Evolutionary conservation across 192 early-diverging fungal species (phyloP).

Genomic region (Coemansia sp.): DNA sequence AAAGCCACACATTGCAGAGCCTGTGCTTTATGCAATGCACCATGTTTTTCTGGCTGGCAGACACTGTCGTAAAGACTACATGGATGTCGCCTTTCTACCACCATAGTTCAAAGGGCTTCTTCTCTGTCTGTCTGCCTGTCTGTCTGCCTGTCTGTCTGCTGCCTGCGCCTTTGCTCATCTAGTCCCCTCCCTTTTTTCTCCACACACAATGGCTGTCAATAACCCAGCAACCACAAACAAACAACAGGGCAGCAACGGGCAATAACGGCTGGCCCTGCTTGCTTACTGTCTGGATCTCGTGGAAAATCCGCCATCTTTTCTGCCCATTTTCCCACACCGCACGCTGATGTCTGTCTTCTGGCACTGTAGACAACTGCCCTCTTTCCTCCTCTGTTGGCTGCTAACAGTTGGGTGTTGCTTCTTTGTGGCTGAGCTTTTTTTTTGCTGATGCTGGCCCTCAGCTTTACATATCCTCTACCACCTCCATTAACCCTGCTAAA

Average conservation of each 20-base stretch:
- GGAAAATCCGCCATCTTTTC: slow-evolving; percentile 3
- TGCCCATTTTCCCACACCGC: slow-evolving; percentile 2
- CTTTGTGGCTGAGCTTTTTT: background rate
- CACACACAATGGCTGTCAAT: background rate
- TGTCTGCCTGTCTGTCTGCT: background rate
- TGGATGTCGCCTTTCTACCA: background rate
- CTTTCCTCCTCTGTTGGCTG: background rate
- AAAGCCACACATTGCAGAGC: slow-evolving; percentile 4
- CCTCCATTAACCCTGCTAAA: no score
- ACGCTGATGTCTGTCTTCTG: slow-evolving; percentile 1
- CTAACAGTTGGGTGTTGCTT: background rate
- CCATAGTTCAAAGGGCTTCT: no score
- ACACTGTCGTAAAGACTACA: background rate
- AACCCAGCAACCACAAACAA: background rate
- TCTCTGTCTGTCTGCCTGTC: no score
- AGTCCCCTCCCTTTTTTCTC: slow-evolving; percentile 2
- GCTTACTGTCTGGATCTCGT: slow-evolving; percentile 3
- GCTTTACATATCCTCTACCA: no score
- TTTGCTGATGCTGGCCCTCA: background rate
- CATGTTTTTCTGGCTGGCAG: background rate
- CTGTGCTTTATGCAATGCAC: background rate
- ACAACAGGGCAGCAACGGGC: background rate
- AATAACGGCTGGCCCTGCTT: background rate
- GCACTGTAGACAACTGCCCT: background rate
- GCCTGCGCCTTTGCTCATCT: background rate